Base-by-base conservation (phyloP, 2,329 filamentous ascomycete species). In the Nemania sp. region DNA sequence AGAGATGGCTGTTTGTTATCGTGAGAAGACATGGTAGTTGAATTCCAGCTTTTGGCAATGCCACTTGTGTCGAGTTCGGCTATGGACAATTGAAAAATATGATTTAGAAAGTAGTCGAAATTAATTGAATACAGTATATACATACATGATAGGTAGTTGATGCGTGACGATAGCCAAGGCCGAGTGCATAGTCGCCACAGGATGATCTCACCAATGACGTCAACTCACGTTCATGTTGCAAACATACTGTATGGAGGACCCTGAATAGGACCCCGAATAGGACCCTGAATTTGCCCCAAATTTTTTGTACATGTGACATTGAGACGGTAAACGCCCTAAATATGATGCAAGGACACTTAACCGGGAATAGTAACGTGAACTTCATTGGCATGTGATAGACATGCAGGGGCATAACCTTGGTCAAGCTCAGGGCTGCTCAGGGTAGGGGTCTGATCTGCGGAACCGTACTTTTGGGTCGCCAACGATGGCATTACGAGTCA, bases 1-100 rank as follows among this genome's bases (percentile, higher is more conserved):
- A 93, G 88, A 52, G 89, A 85, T 22, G 89, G 87, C 68, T 83
- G 77, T 45, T 78, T 72, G 69, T 80, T 78, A 64, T 74, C 73
- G 59, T 71, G 70, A 24, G 77, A 76, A 68, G 75, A 75, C 75
- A 77, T 78, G 72, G 38, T 78, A 70, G 5, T n/a, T n/a, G n/a
- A n/a, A n/a, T n/a, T n/a, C n/a, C n/a, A n/a, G n/a, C n/a, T n/a
- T n/a, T n/a, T n/a, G n/a, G n/a, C n/a, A n/a, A n/a, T n/a, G n/a
- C n/a, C n/a, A n/a, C n/a, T n/a, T n/a, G n/a, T n/a, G n/a, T n/a
- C n/a, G n/a, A n/a, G n/a, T n/a, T n/a, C n/a, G n/a, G n/a, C n/a
- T n/a, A n/a, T n/a, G n/a, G n/a, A n/a, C n/a, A n/a, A n/a, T n/a
- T n/a, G n/a, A n/a, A n/a, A n/a, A n/a, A n/a, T n/a, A n/a, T n/a